These are phyloP conservation scores for Pichia eremophila DNA, from an alignment of 805 yeast genomes.

Conservation along the genomic window DNA sequence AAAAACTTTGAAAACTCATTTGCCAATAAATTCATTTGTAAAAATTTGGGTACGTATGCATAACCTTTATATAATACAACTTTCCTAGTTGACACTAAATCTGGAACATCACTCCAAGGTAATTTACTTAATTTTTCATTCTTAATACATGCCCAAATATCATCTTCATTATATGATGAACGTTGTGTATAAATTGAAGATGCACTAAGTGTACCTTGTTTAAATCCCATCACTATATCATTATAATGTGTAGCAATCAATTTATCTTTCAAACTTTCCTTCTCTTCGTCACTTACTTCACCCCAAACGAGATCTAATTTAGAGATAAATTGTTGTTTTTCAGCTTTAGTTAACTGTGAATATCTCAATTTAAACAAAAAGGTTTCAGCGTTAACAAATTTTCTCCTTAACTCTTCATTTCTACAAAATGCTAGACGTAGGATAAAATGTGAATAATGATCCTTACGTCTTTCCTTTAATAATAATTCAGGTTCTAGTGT, in stretches of 20 bases:
- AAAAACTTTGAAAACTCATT: slow-evolving; percentile 56
- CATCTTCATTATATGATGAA: slow-evolving; percentile 39
- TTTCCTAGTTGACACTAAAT: slow-evolving; percentile 62
- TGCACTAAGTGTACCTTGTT: slow-evolving; percentile 22
- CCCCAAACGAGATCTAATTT: slow-evolving; percentile 64
- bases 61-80: slow-evolving; percentile 59
- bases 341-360: slow-evolving; percentile 48
- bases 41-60: slow-evolving; percentile 78
- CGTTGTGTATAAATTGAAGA: slow-evolving; percentile 1
- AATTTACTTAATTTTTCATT: slow-evolving; percentile 69
- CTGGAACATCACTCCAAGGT: slow-evolving; percentile 80
- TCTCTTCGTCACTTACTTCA: slow-evolving; percentile 55
- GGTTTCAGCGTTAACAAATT: slow-evolving; percentile 73
- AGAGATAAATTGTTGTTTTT: slow-evolving; percentile 63
- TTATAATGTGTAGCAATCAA: slow-evolving; percentile 47
- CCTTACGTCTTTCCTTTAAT: slow-evolving; percentile 66
- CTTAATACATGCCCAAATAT: slow-evolving; percentile 39
- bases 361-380: slow-evolving; percentile 67
- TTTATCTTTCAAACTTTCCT: slow-evolving; percentile 35
- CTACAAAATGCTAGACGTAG: slow-evolving; percentile 85
- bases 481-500: slow-evolving; percentile 29
- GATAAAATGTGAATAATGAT: slow-evolving; percentile 86
- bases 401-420: slow-evolving; percentile 67
- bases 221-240: slow-evolving; percentile 29
- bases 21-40: slow-evolving; percentile 62